Percentiles rank a stretch among this genome's conserved stretches.
These are phyloP conservation scores for Zygnema circumcarinatum DNA, from an alignment of 139 green algal genomes.

Conservation along the genomic window DNA sequence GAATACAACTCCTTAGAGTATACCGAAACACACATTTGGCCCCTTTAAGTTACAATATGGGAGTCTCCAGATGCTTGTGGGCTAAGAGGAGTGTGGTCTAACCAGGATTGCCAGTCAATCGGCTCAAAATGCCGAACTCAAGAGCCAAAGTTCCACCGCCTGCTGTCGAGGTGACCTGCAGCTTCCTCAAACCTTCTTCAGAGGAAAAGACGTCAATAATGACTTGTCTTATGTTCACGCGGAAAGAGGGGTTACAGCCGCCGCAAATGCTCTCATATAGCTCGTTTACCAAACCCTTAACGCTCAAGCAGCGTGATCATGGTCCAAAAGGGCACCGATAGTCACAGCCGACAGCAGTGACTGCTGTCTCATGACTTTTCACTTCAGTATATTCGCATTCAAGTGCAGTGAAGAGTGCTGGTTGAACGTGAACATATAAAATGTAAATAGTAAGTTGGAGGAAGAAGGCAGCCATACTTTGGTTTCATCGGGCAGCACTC, in stretches of 20 bases:
- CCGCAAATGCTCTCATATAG: background rate
- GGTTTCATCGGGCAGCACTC: conserved; percentile 30
- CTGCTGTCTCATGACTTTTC: too few species aligned
- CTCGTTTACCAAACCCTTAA: too few species aligned
- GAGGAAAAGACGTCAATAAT: conserved; percentile 12
- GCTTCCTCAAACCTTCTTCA: conserved; percentile 1
- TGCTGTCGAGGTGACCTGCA: conserved; percentile 63
- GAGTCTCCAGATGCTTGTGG: too few species aligned
- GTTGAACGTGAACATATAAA: too few species aligned
- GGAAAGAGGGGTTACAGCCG: background rate
- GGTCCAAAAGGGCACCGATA: too few species aligned
- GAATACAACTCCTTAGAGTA: background rate
- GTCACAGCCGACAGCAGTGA: too few species aligned
- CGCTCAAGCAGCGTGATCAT: too few species aligned
- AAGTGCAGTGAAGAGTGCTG: too few species aligned
- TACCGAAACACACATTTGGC: background rate
- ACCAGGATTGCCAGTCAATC: conserved; percentile 55
- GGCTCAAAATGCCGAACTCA: conserved; percentile 65
- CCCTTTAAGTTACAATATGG: too few species aligned
- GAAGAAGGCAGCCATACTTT: conserved; percentile 9
- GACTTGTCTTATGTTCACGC: background rate
- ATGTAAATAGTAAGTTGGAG: too few species aligned
- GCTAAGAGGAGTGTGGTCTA: too few species aligned
- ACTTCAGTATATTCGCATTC: too few species aligned
- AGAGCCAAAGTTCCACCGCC: conserved; percentile 62